phyloP scores from a whole-genome alignment of 129 eudicot species.

The Escallonia herrerae region DNA sequence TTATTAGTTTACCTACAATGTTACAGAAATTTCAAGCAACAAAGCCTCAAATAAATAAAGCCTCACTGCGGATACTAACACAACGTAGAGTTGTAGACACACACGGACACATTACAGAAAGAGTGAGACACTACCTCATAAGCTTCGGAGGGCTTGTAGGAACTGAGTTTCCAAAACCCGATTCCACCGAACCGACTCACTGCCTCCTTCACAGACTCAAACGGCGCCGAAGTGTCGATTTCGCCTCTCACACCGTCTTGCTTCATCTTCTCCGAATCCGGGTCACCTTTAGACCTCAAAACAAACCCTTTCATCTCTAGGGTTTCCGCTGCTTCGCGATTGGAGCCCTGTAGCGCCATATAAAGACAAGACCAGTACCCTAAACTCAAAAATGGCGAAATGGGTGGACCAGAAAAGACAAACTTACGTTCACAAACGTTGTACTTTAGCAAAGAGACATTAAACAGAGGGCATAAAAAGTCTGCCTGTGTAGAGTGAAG shows the following conservation, averaged over 20 bases:
- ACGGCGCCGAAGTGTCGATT: constrained; percentile 88
- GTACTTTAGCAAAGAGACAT: neutral
- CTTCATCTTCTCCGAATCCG: constrained; percentile 22
- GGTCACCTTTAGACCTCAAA: constrained; percentile 1
- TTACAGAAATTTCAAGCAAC: no score
- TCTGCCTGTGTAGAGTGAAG: no score
- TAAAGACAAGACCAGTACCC: neutral
- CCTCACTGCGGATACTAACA: no score
- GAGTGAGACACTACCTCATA: constrained; percentile 13
- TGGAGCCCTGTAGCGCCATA: neutral
- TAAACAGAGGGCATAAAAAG: no score
- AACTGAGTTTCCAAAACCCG: constrained; percentile 82
- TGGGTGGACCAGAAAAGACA: neutral
- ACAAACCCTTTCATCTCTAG: neutral
- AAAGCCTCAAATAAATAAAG: no score
- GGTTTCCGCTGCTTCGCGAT: constrained; percentile 6
- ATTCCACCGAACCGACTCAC: constrained; percentile 84
- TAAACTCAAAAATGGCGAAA: neutral
- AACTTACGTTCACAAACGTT: neutral
- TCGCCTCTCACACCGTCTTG: constrained; percentile 34
- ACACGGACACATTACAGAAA: no score
- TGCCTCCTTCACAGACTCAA: constrained; percentile 92
- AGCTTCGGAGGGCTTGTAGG: constrained; percentile 16
- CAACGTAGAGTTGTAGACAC: no score
- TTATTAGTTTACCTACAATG: no score